phyloP scores from a whole-genome alignment of 108 stramenopile species.

The Skeletonema costatum region DNA sequence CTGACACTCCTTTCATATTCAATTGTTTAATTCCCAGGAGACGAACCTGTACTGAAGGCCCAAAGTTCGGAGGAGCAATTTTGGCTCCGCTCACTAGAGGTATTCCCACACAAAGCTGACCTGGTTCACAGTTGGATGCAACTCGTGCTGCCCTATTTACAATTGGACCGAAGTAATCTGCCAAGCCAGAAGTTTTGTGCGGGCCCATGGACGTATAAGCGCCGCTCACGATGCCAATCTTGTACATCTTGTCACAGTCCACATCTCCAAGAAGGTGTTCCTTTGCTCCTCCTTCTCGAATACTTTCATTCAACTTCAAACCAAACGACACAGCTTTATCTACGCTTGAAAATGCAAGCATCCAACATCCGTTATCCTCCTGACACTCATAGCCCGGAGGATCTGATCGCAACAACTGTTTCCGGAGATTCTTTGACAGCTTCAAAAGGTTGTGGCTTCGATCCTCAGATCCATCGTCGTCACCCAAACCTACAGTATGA shows the following conservation, averaged over 20 bases:
- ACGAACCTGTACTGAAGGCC: conserved; percentile 3
- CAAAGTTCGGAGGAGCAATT: conserved; percentile 17
- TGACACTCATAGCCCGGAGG: conserved; percentile 48
- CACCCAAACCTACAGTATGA: conserved; percentile 16
- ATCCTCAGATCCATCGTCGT: conserved; percentile 11
- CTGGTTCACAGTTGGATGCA: conserved; percentile 21
- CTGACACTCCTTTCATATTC: neutral
- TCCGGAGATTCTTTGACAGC: conserved; percentile 27
- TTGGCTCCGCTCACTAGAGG: neutral
- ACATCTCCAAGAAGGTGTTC: conserved; percentile 12
- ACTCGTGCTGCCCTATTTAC: conserved; percentile 38
- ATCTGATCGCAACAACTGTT: conserved; percentile 12
- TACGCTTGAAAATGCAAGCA: conserved; percentile 40
- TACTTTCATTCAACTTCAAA: conserved; percentile 16
- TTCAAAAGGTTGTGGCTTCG: conserved; percentile 10
- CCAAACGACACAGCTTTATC: conserved; percentile 38
- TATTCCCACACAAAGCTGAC: conserved; percentile 28
- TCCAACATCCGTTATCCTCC: conserved; percentile 36
- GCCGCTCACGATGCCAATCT: conserved; percentile 36
- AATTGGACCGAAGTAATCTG: conserved; percentile 46
- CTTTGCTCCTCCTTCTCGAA: conserved; percentile 11
- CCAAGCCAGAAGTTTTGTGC: conserved; percentile 28
- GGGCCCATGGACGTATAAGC: conserved; percentile 38
- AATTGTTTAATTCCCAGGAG: conserved; percentile 4
- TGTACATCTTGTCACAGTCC: conserved; percentile 22